phyloP scores from a whole-genome alignment of 2,329 filamentous ascomycete species.

The Thielaviopsis musarum region DNA sequence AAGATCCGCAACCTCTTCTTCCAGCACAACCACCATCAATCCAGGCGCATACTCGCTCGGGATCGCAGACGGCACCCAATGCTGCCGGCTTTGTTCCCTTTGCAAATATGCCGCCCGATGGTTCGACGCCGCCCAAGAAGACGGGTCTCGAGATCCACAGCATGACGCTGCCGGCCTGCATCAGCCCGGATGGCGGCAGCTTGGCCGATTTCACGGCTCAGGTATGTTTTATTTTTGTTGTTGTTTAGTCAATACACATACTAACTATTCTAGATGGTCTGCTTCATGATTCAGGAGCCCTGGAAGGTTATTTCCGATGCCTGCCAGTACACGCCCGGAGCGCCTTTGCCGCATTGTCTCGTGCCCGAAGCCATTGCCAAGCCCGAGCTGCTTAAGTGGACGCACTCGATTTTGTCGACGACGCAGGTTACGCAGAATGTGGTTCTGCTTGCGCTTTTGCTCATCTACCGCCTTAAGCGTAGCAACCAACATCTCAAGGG shows the following conservation, averaged over 20 bases:
- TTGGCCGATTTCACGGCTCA: slow-evolving; percentile 71
- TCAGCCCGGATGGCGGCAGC: slow-evolving; percentile 59
- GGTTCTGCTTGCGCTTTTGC: slow-evolving; percentile 72
- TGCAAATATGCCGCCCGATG: too few species aligned
- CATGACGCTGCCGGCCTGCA: slow-evolving; percentile 57
- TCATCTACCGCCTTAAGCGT: slow-evolving; percentile 85
- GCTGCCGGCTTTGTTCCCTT: too few species aligned
- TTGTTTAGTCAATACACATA: background rate
- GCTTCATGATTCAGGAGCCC: slow-evolving; percentile 94
- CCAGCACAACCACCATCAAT: slow-evolving; percentile 13
- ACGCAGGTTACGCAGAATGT: slow-evolving; percentile 96
- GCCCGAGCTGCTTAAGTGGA: slow-evolving; percentile 49
- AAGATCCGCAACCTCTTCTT: slow-evolving; percentile 16
- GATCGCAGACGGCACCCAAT: too few species aligned
- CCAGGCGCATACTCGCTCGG: too few species aligned
- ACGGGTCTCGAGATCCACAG: slow-evolving; percentile 35
- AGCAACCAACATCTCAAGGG: slow-evolving; percentile 80
- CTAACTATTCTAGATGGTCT: slow-evolving; percentile 52
- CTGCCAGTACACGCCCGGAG: slow-evolving; percentile 34
- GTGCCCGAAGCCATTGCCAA: slow-evolving; percentile 53
- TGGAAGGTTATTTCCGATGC: slow-evolving; percentile 62
- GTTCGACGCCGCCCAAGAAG: slow-evolving; percentile 8
- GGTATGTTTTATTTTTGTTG: slow-evolving; percentile 29
- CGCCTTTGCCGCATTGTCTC: slow-evolving; percentile 28
- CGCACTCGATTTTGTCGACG: slow-evolving; percentile 73